Percentiles rank a stretch among this genome's conserved stretches.
These are phyloP conservation scores for Aspergillus thermomutatus DNA, from an alignment of 2,329 filamentous ascomycete species.

Conservation along the genomic window DNA sequence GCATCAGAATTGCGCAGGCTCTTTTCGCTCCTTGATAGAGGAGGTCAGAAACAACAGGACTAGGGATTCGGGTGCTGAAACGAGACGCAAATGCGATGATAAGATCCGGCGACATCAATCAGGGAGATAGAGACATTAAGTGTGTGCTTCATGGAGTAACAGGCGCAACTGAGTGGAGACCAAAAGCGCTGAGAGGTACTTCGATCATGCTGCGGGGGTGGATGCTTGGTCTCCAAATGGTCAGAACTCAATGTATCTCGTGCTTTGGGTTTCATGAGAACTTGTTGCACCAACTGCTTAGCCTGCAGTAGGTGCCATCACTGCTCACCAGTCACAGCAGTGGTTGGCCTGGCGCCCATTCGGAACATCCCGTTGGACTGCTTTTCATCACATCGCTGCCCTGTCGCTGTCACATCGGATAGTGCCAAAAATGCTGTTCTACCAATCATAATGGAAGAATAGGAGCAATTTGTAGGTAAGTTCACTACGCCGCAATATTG, in stretches of 20 bases:
- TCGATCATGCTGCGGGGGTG: conserved; percentile 7
- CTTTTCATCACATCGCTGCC: conserved; percentile 19
- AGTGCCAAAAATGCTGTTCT: background rate
- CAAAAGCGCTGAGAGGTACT: background rate
- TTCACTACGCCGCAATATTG: conserved; percentile 8
- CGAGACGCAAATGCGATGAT: background rate
- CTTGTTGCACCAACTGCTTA: conserved; percentile 9
- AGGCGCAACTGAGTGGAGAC: conserved; percentile 4
- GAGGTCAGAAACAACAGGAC: conserved; percentile 1
- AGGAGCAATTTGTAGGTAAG: background rate
- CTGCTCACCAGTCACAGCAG: conserved; percentile 11
- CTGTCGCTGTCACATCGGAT: conserved; percentile 15
- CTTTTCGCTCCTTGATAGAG: background rate
- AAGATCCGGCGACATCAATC: background rate
- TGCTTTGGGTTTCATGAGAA: background rate
- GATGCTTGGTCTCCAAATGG: conserved; percentile 9
- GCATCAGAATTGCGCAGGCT: background rate
- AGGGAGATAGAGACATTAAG: conserved; percentile 9
- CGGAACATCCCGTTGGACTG: conserved; percentile 13
- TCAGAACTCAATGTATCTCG: conserved; percentile 4
- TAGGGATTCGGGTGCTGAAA: background rate
- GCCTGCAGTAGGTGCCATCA: conserved; percentile 10
- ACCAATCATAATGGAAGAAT: conserved; percentile 9
- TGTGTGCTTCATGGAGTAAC: conserved; percentile 5
- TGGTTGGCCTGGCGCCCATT: conserved; percentile 14